These are phyloP conservation scores for Uronychia binucleata DNA, from an alignment of 73 alveolate genomes.

Conservation along the genomic window DNA sequence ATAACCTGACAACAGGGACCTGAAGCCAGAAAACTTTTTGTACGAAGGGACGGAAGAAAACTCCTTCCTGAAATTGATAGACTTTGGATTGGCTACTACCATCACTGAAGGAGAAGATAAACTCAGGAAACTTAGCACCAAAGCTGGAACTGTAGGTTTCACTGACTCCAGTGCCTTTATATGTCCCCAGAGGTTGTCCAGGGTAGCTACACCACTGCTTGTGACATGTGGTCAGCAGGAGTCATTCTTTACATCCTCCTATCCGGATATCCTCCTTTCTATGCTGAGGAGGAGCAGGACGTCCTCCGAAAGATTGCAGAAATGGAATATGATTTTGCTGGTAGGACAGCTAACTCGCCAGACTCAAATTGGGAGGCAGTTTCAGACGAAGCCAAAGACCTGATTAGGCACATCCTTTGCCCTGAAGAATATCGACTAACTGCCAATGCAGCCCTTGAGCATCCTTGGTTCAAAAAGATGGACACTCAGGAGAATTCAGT, in stretches of 20 bases:
- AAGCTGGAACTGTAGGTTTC: constrained; percentile 34
- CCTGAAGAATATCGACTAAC: constrained; percentile 64
- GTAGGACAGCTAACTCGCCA: neutral
- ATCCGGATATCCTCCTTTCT: constrained; percentile 73
- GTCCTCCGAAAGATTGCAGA: constrained; percentile 37
- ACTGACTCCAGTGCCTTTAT: constrained; percentile 10
- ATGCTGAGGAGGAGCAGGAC: constrained; percentile 40
- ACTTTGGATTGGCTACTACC: constrained; percentile 42
- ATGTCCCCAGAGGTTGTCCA: constrained; percentile 78
- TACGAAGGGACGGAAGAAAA: constrained; percentile 22
- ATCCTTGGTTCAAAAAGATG: constrained; percentile 68
- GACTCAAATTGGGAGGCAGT: constrained; percentile 58
- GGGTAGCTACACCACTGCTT: constrained; percentile 50
- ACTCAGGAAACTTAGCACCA: constrained; percentile 11
- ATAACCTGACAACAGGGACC: constrained; percentile 11
- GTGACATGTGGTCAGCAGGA: constrained; percentile 84
- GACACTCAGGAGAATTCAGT: neutral
- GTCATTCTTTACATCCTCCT: constrained; percentile 66
- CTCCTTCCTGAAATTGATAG: constrained; percentile 44
- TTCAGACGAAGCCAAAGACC: constrained; percentile 89
- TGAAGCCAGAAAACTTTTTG: constrained; percentile 83
- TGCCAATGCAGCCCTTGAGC: constrained; percentile 77
- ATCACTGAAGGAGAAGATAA: neutral
- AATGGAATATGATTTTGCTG: constrained; percentile 38
- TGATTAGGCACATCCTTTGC: constrained; percentile 69